Evolutionary conservation across 306 rosid genomes (phyloP).

Genomic region (Medicago arabica): DNA sequence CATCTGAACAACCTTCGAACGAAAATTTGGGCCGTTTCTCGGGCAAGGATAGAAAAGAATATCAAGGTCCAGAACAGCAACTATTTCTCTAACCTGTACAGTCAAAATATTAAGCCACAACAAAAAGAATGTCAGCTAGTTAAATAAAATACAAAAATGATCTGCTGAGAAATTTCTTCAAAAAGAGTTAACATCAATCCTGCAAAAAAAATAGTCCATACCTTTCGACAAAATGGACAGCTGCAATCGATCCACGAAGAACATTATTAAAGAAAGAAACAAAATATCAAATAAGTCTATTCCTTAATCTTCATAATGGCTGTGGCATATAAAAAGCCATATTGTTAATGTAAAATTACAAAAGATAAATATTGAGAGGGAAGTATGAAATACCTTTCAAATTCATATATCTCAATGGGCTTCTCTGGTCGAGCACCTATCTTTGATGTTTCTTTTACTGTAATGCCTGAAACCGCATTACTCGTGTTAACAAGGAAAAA

Average conservation of each 20-base stretch:
- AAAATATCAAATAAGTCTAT: constrained; percentile 51
- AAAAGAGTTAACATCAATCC: constrained; percentile 16
- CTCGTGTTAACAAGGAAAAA: constrained; percentile 29
- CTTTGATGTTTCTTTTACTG: constrained; percentile 83
- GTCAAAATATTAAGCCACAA: constrained; percentile 43
- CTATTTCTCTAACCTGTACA: constrained; percentile 90
- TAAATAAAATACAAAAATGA: background rate
- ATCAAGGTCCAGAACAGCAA: constrained; percentile 91
- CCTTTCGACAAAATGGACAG: constrained; percentile 99
- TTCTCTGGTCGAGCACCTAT: constrained; percentile 91
- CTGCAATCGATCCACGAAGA: constrained; percentile 55
- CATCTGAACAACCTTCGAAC: constrained; percentile 80
- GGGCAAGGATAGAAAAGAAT: constrained; percentile 96
- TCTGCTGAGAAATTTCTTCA: background rate
- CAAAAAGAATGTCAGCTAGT: constrained; percentile 18
- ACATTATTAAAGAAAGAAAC: constrained; percentile 35
- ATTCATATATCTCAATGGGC: constrained; percentile 94
- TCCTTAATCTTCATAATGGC: background rate
- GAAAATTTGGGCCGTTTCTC: constrained; percentile 86
- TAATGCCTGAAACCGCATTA: constrained; percentile 59
- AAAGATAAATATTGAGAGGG: constrained; percentile 15
- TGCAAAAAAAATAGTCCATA: constrained; percentile 42
- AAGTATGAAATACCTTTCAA: constrained; percentile 72
- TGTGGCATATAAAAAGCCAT: constrained; percentile 7
- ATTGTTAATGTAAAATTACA: constrained; percentile 2